These are phyloP conservation scores for Microsporum canis DNA, from an alignment of 2,329 filamentous ascomycete species.

Conservation along the genomic window DNA sequence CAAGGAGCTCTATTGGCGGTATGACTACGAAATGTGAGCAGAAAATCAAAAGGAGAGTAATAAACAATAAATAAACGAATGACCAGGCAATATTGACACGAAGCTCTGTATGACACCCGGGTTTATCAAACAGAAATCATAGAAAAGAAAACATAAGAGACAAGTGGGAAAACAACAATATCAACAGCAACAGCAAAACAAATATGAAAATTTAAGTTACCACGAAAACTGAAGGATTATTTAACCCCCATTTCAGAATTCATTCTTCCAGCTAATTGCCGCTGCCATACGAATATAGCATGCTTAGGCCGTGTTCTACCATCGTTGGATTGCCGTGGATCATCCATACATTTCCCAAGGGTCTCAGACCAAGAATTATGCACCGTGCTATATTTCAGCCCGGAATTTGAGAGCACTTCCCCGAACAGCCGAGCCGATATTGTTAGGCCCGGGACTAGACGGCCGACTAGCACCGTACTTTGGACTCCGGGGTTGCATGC, in stretches of 20 bases:
- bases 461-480: slow-evolving; percentile 30
- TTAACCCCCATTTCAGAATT: not conserved
- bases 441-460: slow-evolving; percentile 30
- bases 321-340: not conserved
- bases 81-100: not conserved
- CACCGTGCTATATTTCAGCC: slow-evolving; percentile 5
- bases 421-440: slow-evolving; percentile 22
- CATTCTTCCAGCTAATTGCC: not conserved
- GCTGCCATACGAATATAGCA: not conserved
- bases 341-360: not conserved
- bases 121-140: not conserved
- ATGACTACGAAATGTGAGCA: not conserved
- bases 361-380: not conserved
- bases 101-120: not conserved
- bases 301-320: not conserved
- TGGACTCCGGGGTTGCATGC: slow-evolving; percentile 33
- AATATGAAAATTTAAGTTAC: not conserved
- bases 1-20: not conserved
- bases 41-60: not conserved
- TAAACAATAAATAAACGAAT: not conserved
- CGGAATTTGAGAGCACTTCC: slow-evolving; percentile 29
- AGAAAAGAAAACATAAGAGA: not conserved
- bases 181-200: not conserved
- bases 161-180: not conserved
- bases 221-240: not conserved